Conservation (phyloP, 306 rosid genomes). For the Fragaria iinumae region DNA sequence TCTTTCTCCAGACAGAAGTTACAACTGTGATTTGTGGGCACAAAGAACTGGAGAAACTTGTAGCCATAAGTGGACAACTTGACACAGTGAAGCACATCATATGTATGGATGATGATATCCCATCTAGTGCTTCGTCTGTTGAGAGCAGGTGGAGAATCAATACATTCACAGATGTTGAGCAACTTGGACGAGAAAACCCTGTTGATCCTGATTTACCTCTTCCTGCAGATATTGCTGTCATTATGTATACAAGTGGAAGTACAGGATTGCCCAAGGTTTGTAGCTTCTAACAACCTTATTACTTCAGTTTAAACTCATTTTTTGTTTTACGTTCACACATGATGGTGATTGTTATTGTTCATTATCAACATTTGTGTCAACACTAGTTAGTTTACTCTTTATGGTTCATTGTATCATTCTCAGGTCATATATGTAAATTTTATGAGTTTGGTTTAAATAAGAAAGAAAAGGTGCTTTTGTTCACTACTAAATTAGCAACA, state of each 20-base stretch:
- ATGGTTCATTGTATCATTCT: background rate
- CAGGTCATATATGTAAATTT: background rate
- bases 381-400: background rate
- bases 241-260: conserved; percentile 99
- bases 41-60: conserved; percentile 77
- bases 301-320: background rate
- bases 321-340: conserved; percentile 2
- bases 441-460: background rate
- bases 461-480: conserved; percentile 2
- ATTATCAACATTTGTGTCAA: conserved; percentile 2
- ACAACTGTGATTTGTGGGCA: conserved; percentile 85
- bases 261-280: conserved; percentile 95
- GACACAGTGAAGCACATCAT: conserved; percentile 73
- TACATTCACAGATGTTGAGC: conserved; percentile 61
- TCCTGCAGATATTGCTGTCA: conserved; percentile 85
- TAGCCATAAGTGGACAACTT: conserved; percentile 66
- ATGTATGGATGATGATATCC: conserved; percentile 72
- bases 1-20: conserved; percentile 78
- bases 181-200: conserved; percentile 62
- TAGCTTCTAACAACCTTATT: conserved; percentile 29
- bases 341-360: conserved; percentile 24
- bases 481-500: background rate
- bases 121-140: conserved; percentile 44
- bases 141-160: conserved; percentile 58
- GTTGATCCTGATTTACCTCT: conserved; percentile 74